A percentile compares a stretch with the other conserved stretches of the same genome.
Evolutionary conservation across 257 asterid species (phyloP).

Genomic region (Solanum etuberosum): DNA sequence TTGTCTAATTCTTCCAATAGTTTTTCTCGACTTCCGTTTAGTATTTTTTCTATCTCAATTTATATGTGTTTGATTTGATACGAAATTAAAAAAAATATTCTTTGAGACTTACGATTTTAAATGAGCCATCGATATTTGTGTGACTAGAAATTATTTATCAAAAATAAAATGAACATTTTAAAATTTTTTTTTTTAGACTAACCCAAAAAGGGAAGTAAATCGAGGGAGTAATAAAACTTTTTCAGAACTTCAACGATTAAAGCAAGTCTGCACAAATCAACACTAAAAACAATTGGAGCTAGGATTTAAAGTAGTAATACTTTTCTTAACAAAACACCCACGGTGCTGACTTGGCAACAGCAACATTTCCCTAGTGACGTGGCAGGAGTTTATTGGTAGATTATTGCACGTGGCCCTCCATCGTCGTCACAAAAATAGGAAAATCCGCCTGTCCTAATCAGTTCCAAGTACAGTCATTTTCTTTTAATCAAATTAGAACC

Average conservation of each 20-base stretch:
- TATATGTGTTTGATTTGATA: no score
- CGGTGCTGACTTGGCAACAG: not conserved
- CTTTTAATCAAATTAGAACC: not conserved
- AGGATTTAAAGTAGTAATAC: not conserved
- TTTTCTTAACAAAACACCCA: not conserved
- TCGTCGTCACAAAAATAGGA: not conserved
- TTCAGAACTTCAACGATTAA: not conserved
- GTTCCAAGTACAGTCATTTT: not conserved
- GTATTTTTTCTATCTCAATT: accelerated
- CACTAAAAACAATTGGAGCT: not conserved
- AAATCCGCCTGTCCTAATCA: not conserved
- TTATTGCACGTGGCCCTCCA: not conserved
- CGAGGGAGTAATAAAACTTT: not conserved
- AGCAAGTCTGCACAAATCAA: not conserved
- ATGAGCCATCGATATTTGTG: no score
- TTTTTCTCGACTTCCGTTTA: no score
- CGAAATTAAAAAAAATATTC: accelerated
- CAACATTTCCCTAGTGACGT: not conserved
- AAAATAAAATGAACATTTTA: no score
- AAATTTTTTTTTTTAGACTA: no score
- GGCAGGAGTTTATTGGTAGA: not conserved
- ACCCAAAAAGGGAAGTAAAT: not conserved
- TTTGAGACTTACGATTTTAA: no score
- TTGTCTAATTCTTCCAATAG: no score
- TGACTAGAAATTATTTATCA: no score